Evolutionary conservation across 805 yeast species (phyloP).

Genomic region (Kazachstania viticola): DNA sequence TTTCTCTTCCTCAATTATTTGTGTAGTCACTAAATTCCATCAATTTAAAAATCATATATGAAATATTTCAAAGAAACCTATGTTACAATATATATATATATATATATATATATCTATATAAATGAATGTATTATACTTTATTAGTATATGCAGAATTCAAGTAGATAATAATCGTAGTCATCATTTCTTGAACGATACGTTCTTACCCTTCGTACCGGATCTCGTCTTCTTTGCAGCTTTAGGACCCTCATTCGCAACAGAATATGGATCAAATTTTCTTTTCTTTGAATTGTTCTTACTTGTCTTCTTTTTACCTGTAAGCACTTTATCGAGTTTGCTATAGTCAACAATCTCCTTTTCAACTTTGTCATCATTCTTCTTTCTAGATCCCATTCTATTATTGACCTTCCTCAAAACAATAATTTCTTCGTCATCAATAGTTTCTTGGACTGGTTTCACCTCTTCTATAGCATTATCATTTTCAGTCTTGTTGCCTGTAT

Average conservation of each 20-base stretch:
- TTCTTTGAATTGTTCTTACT: conserved; percentile 18
- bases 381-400: conserved; percentile 6
- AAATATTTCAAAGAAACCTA: too few species aligned
- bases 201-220: conserved; percentile 17
- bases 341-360: conserved; percentile 33
- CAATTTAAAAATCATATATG: too few species aligned
- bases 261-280: conserved; percentile 51
- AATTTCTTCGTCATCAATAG: conserved; percentile 28
- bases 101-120: too few species aligned
- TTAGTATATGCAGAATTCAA: too few species aligned
- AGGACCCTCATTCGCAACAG: conserved; percentile 38
- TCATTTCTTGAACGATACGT: conserved; percentile 18
- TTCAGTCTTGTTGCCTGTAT: too few species aligned
- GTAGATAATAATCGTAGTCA: background rate
- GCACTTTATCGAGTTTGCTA: conserved; percentile 31
- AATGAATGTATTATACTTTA: too few species aligned
- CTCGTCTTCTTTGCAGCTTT: conserved; percentile 36
- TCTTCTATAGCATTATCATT: conserved; percentile 1
- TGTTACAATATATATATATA: background rate
- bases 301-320: conserved; percentile 13
- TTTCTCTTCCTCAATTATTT: background rate
- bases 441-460: background rate
- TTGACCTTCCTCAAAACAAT: conserved; percentile 29
- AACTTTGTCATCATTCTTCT: conserved; percentile 2
- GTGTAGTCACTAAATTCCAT: too few species aligned